phyloP scores from a whole-genome alignment of 306 rosid genomes.

The Cucumis sativus region Cucumber_9930_V3 NC_026660.2:23280501-23281000 shows the following conservation, averaged over 20 bases:
- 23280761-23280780: neutral
- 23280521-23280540: slow-evolving; percentile 97
- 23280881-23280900: neutral
- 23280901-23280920: neutral
- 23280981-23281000: slow-evolving; percentile 98
- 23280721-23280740: neutral
- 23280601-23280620: slow-evolving; percentile 46
- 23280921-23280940: neutral
- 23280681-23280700: neutral
- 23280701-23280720: neutral
- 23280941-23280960: neutral
- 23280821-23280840: slow-evolving; percentile 84
- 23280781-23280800: slow-evolving; percentile 29
- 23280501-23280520: neutral
- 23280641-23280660: neutral
- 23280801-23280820: slow-evolving; percentile 99
- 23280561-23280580: slow-evolving; percentile 28
- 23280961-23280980: slow-evolving; percentile 1
- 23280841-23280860: slow-evolving; percentile 99
- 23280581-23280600: slow-evolving; percentile 41
- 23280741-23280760: neutral
- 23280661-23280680: neutral
- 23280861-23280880: slow-evolving; percentile 51
- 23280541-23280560: slow-evolving; percentile 48
- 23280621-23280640: slow-evolving; percentile 17